Evolutionary conservation across 768 basidiomycete genomes (phyloP).

Genomic region (Pisolithus sp.): DNA sequence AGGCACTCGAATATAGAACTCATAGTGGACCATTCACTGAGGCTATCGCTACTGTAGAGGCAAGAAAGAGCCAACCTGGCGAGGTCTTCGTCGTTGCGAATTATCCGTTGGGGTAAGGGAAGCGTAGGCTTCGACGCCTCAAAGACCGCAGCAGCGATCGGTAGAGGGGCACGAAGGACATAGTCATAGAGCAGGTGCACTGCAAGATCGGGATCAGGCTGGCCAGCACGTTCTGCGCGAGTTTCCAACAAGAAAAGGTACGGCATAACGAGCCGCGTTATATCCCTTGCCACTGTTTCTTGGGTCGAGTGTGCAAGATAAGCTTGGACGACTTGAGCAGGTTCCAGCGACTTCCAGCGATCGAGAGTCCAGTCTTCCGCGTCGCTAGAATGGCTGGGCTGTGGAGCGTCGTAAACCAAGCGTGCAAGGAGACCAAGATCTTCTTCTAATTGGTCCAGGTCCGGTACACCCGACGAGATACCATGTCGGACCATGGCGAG

Average conservation of each 20-base stretch:
- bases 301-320: conserved; percentile 73
- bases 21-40: conserved; percentile 78
- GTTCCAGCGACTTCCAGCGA: conserved; percentile 65
- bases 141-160: conserved; percentile 69
- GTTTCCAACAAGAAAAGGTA: conserved; percentile 92
- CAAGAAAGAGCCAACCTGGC: conserved; percentile 82
- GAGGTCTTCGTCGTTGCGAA: conserved; percentile 78
- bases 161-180: conserved; percentile 60
- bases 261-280: conserved; percentile 76
- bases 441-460: conserved; percentile 83
- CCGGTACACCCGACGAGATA: conserved; percentile 70
- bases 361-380: conserved; percentile 70
- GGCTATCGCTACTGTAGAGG: conserved; percentile 73
- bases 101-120: conserved; percentile 58
- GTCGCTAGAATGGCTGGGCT: conserved; percentile 32
- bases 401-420: conserved; percentile 77
- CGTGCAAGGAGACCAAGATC: conserved; percentile 83
- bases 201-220: conserved; percentile 60
- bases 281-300: conserved; percentile 56
- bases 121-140: conserved; percentile 90
- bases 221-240: conserved; percentile 73
- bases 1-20: conserved; percentile 92
- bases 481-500: conserved; percentile 80
- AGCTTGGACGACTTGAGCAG: conserved; percentile 58
- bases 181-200: conserved; percentile 66